A percentile compares a stretch with the other conserved stretches of the same genome.
phyloP scores from a whole-genome alignment of 192 early-diverging fungal species.

The Podila epigama region DNA sequence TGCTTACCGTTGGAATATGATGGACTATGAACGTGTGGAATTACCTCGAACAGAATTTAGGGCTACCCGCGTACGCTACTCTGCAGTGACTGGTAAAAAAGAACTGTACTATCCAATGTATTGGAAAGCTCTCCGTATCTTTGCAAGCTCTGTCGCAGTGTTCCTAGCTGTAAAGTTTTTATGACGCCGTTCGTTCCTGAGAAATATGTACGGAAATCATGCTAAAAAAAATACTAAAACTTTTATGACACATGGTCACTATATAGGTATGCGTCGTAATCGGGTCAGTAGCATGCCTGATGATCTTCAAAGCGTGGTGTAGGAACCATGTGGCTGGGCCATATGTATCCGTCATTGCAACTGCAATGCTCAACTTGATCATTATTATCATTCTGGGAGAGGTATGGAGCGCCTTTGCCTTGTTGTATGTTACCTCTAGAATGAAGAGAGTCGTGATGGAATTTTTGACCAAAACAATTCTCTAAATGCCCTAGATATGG shows the following conservation, averaged over 20 bases:
- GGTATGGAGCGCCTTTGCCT: conserved; percentile 17
- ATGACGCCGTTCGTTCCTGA: not conserved
- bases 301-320: conserved; percentile 46
- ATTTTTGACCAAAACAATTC: conserved; percentile 22
- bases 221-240: not conserved
- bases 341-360: conserved; percentile 29
- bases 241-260: not conserved
- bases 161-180: conserved; percentile 15
- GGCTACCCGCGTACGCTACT: conserved; percentile 44
- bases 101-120: conserved; percentile 48
- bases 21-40: conserved; percentile 53
- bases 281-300: conserved; percentile 44
- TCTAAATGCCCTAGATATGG: conserved; percentile 16
- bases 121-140: conserved; percentile 14
- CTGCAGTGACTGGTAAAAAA: conserved; percentile 54
- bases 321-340: conserved; percentile 22
- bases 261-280: conserved; percentile 37
- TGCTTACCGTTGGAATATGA: conserved; percentile 60
- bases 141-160: conserved; percentile 22
- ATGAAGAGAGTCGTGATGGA: not conserved
- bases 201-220: too few species aligned
- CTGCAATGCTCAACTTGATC: conserved; percentile 52
- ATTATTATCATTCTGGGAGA: conserved; percentile 60
- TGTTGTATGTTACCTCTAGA: not conserved
- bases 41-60: conserved; percentile 60